Evolutionary conservation across 2,329 filamentous ascomycete genomes (phyloP).

Genomic region (Meredithiella fracta): DNA sequence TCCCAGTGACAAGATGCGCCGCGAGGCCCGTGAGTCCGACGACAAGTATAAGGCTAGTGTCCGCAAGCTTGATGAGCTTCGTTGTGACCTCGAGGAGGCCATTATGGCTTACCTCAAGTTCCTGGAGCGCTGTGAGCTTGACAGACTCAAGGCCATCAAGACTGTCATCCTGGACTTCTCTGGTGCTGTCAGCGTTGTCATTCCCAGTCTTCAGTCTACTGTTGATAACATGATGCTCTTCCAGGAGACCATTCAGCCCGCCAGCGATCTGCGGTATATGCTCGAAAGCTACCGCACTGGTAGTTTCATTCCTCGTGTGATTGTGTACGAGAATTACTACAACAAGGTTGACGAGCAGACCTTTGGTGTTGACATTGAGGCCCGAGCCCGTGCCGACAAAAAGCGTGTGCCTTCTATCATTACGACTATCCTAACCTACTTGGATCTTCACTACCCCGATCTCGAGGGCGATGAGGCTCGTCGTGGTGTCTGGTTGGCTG

Average conservation of each 20-base stretch:
- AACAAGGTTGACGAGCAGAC: conserved; percentile 95
- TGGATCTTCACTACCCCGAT: conserved; percentile 94
- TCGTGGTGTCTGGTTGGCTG: conserved; percentile 82
- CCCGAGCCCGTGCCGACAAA: conserved; percentile 77
- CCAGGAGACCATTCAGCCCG: conserved; percentile 93
- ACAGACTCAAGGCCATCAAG: conserved; percentile 94
- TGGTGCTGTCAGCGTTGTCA: conserved; percentile 92
- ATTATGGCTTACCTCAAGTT: conserved; percentile 88
- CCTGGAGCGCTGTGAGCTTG: conserved; percentile 91
- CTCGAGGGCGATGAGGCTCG: conserved; percentile 90
- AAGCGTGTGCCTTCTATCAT: conserved; percentile 89
- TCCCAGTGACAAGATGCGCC: conserved; percentile 64
- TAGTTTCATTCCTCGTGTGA: conserved; percentile 75
- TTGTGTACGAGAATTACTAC: conserved; percentile 97
- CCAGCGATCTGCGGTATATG: conserved; percentile 78
- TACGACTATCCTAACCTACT: conserved; percentile 82
- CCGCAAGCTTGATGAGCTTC: conserved; percentile 70
- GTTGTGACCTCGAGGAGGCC: conserved; percentile 88
- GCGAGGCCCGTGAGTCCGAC: conserved; percentile 80
- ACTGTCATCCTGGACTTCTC: conserved; percentile 96
- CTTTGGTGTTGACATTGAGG: conserved; percentile 95
- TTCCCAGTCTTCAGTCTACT: conserved; percentile 84
- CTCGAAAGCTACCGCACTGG: conserved; percentile 95
- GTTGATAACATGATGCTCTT: conserved; percentile 99
- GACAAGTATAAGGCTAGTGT: conserved; percentile 84